A percentile compares a stretch with the other conserved stretches of the same genome.
Evolutionary conservation across 345 rosid species (phyloP).

Genomic region (Eucalyptus pumila): DNA sequence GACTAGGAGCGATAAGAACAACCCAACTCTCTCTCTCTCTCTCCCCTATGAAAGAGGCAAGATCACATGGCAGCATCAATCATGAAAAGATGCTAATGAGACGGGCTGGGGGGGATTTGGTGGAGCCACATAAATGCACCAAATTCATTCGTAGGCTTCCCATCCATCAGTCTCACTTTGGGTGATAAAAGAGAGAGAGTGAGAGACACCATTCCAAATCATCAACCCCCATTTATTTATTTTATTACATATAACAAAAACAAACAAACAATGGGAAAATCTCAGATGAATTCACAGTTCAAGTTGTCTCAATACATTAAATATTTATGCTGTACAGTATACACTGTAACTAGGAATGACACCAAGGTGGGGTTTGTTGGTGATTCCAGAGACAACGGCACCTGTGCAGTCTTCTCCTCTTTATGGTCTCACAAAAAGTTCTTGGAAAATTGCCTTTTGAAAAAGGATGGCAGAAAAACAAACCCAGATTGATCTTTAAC

Average conservation of each 20-base stretch:
- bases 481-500: background rate
- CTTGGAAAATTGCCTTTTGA: background rate
- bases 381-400: background rate
- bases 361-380: background rate
- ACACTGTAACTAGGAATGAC: background rate
- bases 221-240: background rate
- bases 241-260: background rate
- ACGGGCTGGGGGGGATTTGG: slow-evolving; percentile 49
- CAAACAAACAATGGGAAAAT: background rate
- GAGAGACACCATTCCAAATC: background rate
- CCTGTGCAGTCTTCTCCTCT: background rate
- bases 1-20: background rate
- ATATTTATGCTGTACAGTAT: background rate
- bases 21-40: background rate
- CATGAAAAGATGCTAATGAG: slow-evolving; percentile 34
- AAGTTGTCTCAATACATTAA: background rate
- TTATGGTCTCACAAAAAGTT: background rate
- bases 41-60: slow-evolving; percentile 12
- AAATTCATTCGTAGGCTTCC: slow-evolving; percentile 6
- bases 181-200: background rate
- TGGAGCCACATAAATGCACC: slow-evolving; percentile 48
- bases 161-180: background rate
- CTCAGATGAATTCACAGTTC: background rate
- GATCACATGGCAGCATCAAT: slow-evolving; percentile 57
- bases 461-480: background rate